Conservation (phyloP, 768 basidiomycete species). For the Lactifluus pinguis region DNA sequence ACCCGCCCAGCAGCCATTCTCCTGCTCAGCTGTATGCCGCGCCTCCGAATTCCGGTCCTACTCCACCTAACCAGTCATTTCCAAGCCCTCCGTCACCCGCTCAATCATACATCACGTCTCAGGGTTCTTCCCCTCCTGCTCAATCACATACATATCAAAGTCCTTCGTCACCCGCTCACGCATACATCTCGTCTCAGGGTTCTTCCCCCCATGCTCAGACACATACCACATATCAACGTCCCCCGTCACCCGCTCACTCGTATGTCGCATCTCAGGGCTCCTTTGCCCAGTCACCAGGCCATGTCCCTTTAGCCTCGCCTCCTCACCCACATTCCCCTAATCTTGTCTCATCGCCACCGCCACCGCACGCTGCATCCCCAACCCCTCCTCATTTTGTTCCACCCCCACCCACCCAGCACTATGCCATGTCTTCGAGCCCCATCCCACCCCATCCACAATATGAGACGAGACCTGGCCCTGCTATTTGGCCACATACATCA, state of each 20-base stretch:
- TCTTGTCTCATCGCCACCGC: not conserved
- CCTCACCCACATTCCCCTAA: not conserved
- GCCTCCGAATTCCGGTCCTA: not conserved
- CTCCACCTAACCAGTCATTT: not conserved
- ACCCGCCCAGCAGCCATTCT: not conserved
- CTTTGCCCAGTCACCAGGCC: no score
- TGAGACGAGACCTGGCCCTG: not conserved
- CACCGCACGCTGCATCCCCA: not conserved
- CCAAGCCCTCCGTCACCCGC: slow-evolving; percentile 1
- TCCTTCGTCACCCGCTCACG: not conserved
- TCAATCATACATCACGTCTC: not conserved
- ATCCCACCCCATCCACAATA: not conserved
- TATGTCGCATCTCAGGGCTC: no score
- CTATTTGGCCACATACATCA: not conserved
- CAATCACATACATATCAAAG: not conserved
- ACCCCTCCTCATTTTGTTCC: not conserved
- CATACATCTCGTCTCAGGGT: not conserved
- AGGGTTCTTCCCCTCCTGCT: not conserved
- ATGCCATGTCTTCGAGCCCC: not conserved
- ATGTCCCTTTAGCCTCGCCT: no score
- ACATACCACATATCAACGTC: not conserved
- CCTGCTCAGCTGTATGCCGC: not conserved
- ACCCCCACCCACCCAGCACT: not conserved
- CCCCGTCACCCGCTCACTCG: no score
- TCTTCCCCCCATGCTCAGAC: no score